Percentiles rank a stretch among this genome's conserved stretches.
Conservation (phyloP, 1,284 basidiomycete species). For the Pyrrhoderma lamaoense region DNA sequence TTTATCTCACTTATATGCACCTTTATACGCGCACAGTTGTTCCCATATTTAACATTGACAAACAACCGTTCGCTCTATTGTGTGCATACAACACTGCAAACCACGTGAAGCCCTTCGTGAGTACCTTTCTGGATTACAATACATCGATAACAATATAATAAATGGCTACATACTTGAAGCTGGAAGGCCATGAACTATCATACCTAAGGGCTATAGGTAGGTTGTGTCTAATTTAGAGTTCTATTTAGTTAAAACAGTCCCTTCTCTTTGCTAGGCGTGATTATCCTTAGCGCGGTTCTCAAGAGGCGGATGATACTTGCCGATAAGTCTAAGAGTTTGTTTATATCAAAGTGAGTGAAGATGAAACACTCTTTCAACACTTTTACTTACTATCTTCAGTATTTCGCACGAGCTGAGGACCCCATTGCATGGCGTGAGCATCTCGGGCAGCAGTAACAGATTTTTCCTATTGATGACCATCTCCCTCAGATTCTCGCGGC, state of each 20-base stretch:
- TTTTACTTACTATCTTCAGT: constrained; percentile 34
- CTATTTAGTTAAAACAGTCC: constrained; percentile 1
- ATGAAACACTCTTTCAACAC: constrained; percentile 13
- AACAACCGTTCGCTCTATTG: constrained; percentile 86
- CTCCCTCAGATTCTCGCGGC: constrained; percentile 71
- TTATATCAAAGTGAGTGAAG: constrained; percentile 74
- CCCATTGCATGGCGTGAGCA: constrained; percentile 73
- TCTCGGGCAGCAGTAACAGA: not conserved
- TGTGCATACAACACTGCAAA: constrained; percentile 85
- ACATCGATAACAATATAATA: constrained; percentile 1
- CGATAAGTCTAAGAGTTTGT: constrained; percentile 86
- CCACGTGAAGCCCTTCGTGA: constrained; percentile 71
- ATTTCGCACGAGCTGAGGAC: constrained; percentile 93
- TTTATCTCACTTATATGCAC: not conserved
- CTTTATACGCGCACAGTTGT: constrained; percentile 45
- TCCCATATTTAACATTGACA: constrained; percentile 91
- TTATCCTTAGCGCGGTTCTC: constrained; percentile 89
- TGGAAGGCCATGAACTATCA: constrained; percentile 89
- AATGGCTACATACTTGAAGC: constrained; percentile 31
- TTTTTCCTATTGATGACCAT: not conserved
- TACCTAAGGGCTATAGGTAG: constrained; percentile 82
- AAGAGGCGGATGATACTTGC: constrained; percentile 91
- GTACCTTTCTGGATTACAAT: constrained; percentile 22
- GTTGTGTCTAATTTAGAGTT: constrained; percentile 16
- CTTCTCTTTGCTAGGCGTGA: constrained; percentile 54